Evolutionary conservation across 2,329 filamentous ascomycete genomes (phyloP).

Genomic region (Orbilia brochopaga): DNA sequence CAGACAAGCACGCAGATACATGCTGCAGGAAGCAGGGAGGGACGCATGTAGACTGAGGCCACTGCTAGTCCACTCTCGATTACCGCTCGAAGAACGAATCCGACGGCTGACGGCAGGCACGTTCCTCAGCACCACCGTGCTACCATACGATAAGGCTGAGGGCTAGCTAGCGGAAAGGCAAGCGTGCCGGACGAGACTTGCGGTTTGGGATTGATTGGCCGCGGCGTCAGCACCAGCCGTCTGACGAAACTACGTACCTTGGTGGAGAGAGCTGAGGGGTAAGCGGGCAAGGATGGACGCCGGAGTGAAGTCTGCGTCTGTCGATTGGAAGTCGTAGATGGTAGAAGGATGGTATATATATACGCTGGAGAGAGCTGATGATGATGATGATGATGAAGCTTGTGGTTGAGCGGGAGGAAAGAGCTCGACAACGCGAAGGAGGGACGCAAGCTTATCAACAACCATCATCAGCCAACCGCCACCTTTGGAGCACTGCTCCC

Average conservation of each 20-base stretch:
- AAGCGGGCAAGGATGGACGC: background rate
- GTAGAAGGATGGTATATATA: too few species aligned
- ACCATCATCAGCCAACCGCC: too few species aligned
- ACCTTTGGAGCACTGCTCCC: too few species aligned
- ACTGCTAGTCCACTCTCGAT: background rate
- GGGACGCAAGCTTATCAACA: too few species aligned
- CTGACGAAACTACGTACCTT: background rate
- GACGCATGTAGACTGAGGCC: background rate
- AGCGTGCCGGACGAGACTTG: background rate
- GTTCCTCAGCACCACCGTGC: slow-evolving; percentile 12
- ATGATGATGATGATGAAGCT: too few species aligned
- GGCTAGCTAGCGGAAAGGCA: slow-evolving; percentile 15
- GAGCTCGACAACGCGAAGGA: too few species aligned
- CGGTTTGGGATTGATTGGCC: background rate
- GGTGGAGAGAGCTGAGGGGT: background rate
- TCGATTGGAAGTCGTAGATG: too few species aligned
- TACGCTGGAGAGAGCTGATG: too few species aligned
- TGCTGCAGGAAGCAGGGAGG: background rate
- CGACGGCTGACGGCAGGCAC: slow-evolving; percentile 18
- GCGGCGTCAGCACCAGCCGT: background rate
- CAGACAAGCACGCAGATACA: background rate
- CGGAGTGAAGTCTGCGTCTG: too few species aligned
- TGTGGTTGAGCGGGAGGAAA: too few species aligned
- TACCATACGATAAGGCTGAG: slow-evolving; percentile 3
- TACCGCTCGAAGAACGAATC: slow-evolving; percentile 18